Percentiles rank a stretch among this genome's conserved stretches.
These are phyloP conservation scores for Alternaria brassicicola DNA, from an alignment of 2,329 filamentous ascomycete species.

Conservation along the genomic window DNA sequence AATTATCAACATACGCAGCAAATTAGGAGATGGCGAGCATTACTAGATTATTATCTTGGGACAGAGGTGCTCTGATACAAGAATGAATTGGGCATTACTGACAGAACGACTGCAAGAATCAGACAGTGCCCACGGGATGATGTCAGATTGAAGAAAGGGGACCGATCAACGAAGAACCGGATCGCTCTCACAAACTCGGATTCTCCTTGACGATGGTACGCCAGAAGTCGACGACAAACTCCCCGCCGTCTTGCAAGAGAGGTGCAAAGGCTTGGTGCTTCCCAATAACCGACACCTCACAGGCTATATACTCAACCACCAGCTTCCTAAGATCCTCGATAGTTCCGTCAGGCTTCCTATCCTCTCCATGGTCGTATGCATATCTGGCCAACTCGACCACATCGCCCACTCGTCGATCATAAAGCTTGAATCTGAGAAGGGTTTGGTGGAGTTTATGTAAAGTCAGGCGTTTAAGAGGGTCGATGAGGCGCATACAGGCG, in stretches of 20 bases:
- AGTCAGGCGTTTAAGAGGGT: slow-evolving; percentile 28
- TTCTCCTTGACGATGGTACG: not conserved
- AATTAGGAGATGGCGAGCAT: not conserved
- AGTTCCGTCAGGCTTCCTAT: slow-evolving; percentile 13
- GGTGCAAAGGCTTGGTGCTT: slow-evolving; percentile 22
- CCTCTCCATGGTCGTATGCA: slow-evolving; percentile 24
- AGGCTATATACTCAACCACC: slow-evolving; percentile 32
- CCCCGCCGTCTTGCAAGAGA: slow-evolving; percentile 33
- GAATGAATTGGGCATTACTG: not conserved
- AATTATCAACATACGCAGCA: not conserved
- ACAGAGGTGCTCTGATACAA: not conserved
- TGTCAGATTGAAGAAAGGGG: not conserved
- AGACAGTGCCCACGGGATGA: not conserved
- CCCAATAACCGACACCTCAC: slow-evolving; percentile 25
- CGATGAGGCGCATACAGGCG: slow-evolving; percentile 29
- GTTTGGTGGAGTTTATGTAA: slow-evolving; percentile 40
- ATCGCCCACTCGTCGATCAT: slow-evolving; percentile 26
- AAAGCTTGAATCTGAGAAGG: slow-evolving; percentile 31
- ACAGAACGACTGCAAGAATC: not conserved
- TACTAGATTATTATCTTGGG: too few relatives aligned
- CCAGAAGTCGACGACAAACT: slow-evolving; percentile 33
- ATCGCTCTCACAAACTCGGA: not conserved
- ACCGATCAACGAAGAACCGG: not conserved
- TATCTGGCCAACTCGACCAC: slow-evolving; percentile 34
- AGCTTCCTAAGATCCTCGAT: slow-evolving; percentile 31